These are phyloP conservation scores for Lentinula sp. DNA, from an alignment of 768 basidiomycete genomes.

Conservation along the genomic window DNA sequence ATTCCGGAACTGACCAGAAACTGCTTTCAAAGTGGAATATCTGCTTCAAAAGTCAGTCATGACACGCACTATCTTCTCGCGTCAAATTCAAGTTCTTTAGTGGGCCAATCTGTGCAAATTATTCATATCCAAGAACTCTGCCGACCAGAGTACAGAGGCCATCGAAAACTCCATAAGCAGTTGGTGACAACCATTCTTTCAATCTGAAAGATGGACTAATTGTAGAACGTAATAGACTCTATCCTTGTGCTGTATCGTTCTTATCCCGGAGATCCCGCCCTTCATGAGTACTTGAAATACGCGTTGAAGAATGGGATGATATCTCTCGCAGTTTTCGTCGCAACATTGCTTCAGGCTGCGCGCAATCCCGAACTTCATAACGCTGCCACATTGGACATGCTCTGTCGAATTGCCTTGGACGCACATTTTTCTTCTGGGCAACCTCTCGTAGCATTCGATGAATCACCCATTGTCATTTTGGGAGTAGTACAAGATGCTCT, in stretches of 20 bases:
- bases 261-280: conserved; percentile 63
- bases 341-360: conserved; percentile 62
- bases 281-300: conserved; percentile 59
- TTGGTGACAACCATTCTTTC: conserved; percentile 23
- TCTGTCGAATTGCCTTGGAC: conserved; percentile 62
- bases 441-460: conserved; percentile 42
- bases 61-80: neutral
- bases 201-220: neutral
- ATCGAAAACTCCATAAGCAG: conserved; percentile 59
- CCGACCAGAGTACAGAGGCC: conserved; percentile 30
- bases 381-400: conserved; percentile 59
- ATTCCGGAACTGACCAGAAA: conserved; percentile 65
- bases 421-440: conserved; percentile 54
- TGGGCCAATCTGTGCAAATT: conserved; percentile 65
- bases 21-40: conserved; percentile 65
- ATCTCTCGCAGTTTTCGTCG: conserved; percentile 52
- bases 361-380: conserved; percentile 60
- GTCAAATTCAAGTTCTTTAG: conserved; percentile 26
- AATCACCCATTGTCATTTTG: conserved; percentile 43
- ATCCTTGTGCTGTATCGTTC: conserved; percentile 60
- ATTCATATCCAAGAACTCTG: conserved; percentile 44
- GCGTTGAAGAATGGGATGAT: conserved; percentile 54
- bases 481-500: conserved; percentile 57
- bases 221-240: conserved; percentile 41
- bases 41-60: conserved; percentile 51